Evolutionary conservation across 2,329 filamentous ascomycete species (phyloP), one percentile per base, ranked within the genome.

Genomic region (Rhinocladiella similis): DNA sequence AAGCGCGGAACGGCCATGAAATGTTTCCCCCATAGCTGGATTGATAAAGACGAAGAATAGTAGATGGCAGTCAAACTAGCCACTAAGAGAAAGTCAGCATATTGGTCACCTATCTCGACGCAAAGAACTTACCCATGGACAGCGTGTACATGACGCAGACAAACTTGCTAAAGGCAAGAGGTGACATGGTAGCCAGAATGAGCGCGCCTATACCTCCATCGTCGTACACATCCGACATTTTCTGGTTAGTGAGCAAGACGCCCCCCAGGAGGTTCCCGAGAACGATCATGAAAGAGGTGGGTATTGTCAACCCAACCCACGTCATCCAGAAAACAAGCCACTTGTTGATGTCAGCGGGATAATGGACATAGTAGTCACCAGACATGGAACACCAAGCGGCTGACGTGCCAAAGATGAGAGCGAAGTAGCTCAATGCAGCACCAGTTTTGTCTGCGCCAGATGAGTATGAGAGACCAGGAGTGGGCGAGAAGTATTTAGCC

Each of bases 341-440:
- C 18, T 56, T 59, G 10, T 39, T 57, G 9, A 55, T 60, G 33
- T 64, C 57, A 43, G 54, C 50, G 6, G 65, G 65, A 36, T 67
- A 67, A 22, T 67, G 62, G 7, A 67, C 63, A 38, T 67, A 66
- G 38, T 62, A 67, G 42, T 67, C 65, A 22, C 52, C 57, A 1
- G 59, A 62, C 41, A 67, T 65, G 0, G 65, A 57, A 42, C 58
- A 59, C 65, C 65, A 67, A 5, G 62, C 64, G 1, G 60, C 63
- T 25, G 62, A 62, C 5, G 61, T 63, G 7, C 63, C 63, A 36
- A 66, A 66, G 12, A 65, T 53, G 39, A 80, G 73, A 50, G 75
- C 67, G 50, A 78, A 73, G 57, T 79, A 73, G 29, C 61, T 64
- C 5, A 67, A 57, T 57, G 67, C 68, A 2, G 63, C 63, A 6